A percentile compares a stretch with the other conserved stretches of the same genome.
phyloP scores from a whole-genome alignment of 2,329 filamentous ascomycete genomes.

The Aspergillus viridinutans region DNA sequence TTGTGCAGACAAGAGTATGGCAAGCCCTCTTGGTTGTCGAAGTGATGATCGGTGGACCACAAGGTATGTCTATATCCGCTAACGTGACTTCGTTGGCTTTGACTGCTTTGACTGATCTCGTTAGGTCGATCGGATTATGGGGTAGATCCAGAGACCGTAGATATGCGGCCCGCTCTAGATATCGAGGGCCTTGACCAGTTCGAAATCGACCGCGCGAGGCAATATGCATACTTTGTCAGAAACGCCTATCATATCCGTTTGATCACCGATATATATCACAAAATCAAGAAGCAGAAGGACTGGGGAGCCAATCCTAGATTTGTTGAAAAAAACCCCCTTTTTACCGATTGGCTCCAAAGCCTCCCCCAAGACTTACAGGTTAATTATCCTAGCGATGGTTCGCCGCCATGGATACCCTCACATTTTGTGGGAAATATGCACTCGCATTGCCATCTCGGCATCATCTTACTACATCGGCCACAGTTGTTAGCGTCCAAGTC shows the following conservation, averaged over 20 bases:
- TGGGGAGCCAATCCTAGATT: constrained; percentile 87
- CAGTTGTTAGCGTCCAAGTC: constrained; percentile 77
- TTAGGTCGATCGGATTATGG: constrained; percentile 73
- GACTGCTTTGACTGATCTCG: constrained; percentile 17
- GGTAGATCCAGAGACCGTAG: constrained; percentile 70
- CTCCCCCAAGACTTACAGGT: constrained; percentile 76
- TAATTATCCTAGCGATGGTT: constrained; percentile 71
- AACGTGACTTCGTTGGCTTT: not conserved
- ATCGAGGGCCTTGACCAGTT: constrained; percentile 65
- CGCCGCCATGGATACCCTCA: constrained; percentile 77
- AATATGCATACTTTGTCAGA: constrained; percentile 76
- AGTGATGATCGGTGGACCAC: constrained; percentile 87
- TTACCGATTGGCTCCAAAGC: constrained; percentile 70
- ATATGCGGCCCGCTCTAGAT: constrained; percentile 64
- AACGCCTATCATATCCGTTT: constrained; percentile 72
- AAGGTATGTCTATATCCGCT: constrained; percentile 57
- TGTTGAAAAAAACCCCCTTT: constrained; percentile 70
- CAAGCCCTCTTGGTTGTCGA: constrained; percentile 82
- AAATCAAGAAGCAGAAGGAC: constrained; percentile 70
- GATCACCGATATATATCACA: constrained; percentile 71
- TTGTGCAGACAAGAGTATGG: constrained; percentile 83
- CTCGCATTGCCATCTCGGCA: constrained; percentile 77
- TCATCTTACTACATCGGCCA: constrained; percentile 83
- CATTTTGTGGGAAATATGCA: constrained; percentile 88
- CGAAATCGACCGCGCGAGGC: constrained; percentile 73